These are phyloP conservation scores for Fraxinus cuspidata DNA, from an alignment of 257 asterid species.

Conservation along the genomic window DNA sequence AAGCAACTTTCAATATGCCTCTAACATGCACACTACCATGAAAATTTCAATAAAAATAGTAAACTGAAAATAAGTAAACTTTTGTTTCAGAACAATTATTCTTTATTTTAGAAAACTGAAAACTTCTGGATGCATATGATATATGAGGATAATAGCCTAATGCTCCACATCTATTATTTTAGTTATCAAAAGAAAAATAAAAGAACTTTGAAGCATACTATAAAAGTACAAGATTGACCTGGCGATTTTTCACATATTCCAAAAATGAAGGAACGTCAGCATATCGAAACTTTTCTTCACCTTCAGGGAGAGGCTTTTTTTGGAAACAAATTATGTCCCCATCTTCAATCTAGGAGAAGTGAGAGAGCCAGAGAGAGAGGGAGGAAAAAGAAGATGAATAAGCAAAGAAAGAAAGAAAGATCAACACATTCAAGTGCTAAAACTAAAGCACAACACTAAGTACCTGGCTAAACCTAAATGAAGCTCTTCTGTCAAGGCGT, in stretches of 20 bases:
- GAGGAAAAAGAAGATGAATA: neutral
- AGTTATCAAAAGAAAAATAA: constrained; percentile 6
- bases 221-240: constrained; percentile 48
- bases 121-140: neutral
- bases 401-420: neutral
- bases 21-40: neutral
- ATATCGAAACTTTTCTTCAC: constrained; percentile 64
- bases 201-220: constrained; percentile 9
- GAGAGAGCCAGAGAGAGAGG: neutral
- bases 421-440: constrained; percentile 13
- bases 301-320: constrained; percentile 56
- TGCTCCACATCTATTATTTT: neutral
- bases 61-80: neutral
- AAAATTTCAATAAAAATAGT: neutral
- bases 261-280: constrained; percentile 82
- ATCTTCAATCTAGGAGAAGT: constrained; percentile 73
- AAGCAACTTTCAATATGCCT: neutral
- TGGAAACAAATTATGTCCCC: constrained; percentile 98
- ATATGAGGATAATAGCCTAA: neutral
- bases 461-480: constrained; percentile 88
- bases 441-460: constrained; percentile 9
- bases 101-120: constrained; percentile 3
- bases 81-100: neutral
- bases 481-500: constrained; percentile 70
- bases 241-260: constrained; percentile 95